These are phyloP conservation scores for Pyrus pyrifolia DNA, from an alignment of 306 rosid genomes.

Conservation along the genomic window DNA sequence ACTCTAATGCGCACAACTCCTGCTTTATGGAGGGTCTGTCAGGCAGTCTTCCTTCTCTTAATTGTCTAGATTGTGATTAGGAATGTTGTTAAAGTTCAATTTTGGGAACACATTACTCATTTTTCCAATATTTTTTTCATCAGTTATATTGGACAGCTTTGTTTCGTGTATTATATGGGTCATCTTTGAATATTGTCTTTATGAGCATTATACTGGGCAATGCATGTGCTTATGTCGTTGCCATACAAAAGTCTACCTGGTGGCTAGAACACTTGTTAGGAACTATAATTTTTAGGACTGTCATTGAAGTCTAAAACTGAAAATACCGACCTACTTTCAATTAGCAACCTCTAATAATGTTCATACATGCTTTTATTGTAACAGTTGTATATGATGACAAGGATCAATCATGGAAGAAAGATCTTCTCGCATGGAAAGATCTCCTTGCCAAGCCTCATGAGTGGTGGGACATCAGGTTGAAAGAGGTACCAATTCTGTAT, in stretches of 20 bases:
- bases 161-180: not conserved
- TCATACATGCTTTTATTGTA: not conserved
- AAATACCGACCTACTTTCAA: not conserved
- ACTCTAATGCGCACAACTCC: not conserved
- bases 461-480: not conserved
- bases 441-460: conserved; percentile 6
- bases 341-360: not conserved
- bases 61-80: not conserved
- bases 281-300: not conserved
- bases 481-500: conserved; percentile 2
- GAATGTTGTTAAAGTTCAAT: not conserved
- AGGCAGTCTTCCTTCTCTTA: not conserved
- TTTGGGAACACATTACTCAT: not conserved
- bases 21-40: not conserved
- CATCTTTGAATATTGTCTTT: not conserved
- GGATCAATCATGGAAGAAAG: not conserved
- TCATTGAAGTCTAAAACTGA: not conserved
- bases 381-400: not conserved
- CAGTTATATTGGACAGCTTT: not conserved
- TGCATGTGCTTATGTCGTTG: not conserved
- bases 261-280: not conserved
- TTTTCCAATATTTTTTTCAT: not conserved
- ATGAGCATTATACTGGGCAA: not conserved
- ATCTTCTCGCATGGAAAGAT: not conserved
- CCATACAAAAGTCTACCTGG: not conserved